Conservation (phyloP, 768 basidiomycete species). For the Kwoniella dendrophila region DNA sequence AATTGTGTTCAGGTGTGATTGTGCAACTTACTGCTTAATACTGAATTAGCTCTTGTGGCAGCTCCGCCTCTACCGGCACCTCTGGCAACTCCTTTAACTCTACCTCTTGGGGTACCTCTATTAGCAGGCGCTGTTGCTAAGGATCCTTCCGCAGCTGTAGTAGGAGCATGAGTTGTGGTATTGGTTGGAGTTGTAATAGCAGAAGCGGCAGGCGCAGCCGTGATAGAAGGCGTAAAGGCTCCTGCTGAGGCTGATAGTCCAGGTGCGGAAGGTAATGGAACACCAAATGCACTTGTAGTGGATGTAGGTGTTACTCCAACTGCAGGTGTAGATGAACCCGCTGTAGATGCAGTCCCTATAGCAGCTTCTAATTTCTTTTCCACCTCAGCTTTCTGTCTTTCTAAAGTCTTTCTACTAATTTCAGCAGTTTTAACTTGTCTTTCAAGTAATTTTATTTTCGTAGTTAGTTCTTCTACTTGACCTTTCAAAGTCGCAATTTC, state of each 20-base stretch:
- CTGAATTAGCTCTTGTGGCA: constrained; percentile 22
- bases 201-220: constrained; percentile 1
- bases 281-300: constrained; percentile 8
- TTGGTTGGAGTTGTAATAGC: constrained; percentile 14
- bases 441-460: constrained; percentile 42
- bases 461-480: constrained; percentile 33
- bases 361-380: constrained; percentile 44
- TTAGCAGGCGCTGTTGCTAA: constrained; percentile 5
- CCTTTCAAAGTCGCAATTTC: constrained; percentile 26
- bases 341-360: constrained; percentile 5
- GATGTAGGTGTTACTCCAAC: background rate
- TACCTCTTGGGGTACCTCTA: constrained; percentile 20
- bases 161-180: constrained; percentile 12
- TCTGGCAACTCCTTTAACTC: constrained; percentile 28
- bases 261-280: constrained; percentile 4
- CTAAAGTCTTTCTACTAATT: constrained; percentile 45
- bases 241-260: constrained; percentile 24
- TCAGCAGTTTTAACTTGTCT: constrained; percentile 45
- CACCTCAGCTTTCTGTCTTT: constrained; percentile 43
- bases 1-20: background rate
- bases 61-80: constrained; percentile 28
- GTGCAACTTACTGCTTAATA: constrained; percentile 39
- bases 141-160: constrained; percentile 7
- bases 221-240: constrained; percentile 24
- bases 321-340: constrained; percentile 1